Percentiles rank a stretch among this genome's conserved stretches.
Evolutionary conservation across 768 basidiomycete species (phyloP).

Genomic region (Boletus reticulatus): DNA sequence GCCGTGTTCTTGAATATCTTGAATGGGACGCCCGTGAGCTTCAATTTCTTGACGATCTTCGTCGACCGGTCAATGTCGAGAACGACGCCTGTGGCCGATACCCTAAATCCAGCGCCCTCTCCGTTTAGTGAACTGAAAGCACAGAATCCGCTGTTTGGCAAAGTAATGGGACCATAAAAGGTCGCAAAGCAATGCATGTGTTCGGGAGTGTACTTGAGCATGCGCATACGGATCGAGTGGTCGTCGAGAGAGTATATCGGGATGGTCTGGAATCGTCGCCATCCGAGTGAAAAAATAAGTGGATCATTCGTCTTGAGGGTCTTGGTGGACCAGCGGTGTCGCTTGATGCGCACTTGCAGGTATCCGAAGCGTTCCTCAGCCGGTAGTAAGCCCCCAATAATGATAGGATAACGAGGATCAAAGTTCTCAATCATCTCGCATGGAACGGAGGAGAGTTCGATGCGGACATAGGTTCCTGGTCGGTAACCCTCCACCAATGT

Average conservation of each 20-base stretch:
- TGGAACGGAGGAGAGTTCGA: conserved; percentile 83
- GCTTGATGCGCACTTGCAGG: conserved; percentile 92
- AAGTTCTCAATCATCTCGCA: conserved; percentile 93
- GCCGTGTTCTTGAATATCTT: conserved; percentile 99
- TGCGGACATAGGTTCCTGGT: conserved; percentile 89
- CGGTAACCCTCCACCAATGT: conserved; percentile 86
- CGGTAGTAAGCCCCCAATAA: conserved; percentile 87
- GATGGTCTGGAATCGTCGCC: conserved; percentile 93
- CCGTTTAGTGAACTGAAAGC: conserved; percentile 84
- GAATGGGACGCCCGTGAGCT: conserved; percentile 91
- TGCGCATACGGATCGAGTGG: conserved; percentile 96
- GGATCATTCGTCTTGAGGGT: conserved; percentile 98
- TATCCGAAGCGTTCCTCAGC: conserved; percentile 92
- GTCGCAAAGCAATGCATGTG: conserved; percentile 99
- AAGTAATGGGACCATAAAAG: conserved; percentile 89
- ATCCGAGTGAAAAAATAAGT: conserved; percentile 93
- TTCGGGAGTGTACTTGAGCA: conserved; percentile 99
- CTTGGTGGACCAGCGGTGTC: conserved; percentile 89
- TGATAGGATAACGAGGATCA: conserved; percentile 85
- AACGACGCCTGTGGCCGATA: conserved; percentile 93
- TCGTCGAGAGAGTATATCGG: conserved; percentile 98
- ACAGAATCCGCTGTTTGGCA: conserved; percentile 96
- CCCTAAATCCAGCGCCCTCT: conserved; percentile 74
- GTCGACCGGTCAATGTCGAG: conserved; percentile 89
- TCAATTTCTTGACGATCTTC: conserved; percentile 98